Percentiles rank a stretch among this genome's conserved stretches.
Conservation (phyloP, 2,329 filamentous ascomycete genomes). For the Exutisphaerella laricina region DNA sequence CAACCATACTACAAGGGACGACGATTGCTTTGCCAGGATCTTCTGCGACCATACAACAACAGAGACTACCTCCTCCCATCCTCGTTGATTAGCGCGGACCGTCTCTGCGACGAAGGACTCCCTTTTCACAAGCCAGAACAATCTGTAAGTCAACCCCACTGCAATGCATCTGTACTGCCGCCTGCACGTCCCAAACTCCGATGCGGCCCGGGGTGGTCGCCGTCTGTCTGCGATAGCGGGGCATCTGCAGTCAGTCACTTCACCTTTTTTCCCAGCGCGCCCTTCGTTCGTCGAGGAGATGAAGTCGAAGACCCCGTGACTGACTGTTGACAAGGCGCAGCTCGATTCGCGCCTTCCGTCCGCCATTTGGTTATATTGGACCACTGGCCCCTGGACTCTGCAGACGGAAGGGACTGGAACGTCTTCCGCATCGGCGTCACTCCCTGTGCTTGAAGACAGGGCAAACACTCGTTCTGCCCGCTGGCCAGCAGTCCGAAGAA, state of each 20-base stretch:
- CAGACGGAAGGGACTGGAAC: background rate
- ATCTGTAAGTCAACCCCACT: background rate
- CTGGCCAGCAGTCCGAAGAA: too few relatives aligned
- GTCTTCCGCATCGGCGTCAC: background rate
- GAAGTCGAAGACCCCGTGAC: background rate
- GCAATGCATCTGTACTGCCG: background rate
- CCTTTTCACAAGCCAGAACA: background rate
- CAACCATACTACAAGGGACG: background rate
- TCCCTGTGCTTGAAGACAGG: too few relatives aligned
- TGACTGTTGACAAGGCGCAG: background rate
- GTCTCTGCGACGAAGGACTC: too few relatives aligned
- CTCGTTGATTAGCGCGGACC: too few relatives aligned
- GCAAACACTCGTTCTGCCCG: background rate
- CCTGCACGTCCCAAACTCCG: too few relatives aligned
- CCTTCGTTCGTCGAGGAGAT: background rate
- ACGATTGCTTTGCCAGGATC: too few relatives aligned
- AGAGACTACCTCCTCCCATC: too few relatives aligned
- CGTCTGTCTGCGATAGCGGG: too few relatives aligned
- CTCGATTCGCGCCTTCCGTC: slow-evolving; percentile 2
- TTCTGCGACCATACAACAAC: background rate
- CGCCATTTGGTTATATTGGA: slow-evolving; percentile 3
- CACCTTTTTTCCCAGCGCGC: background rate
- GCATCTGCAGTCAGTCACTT: too few relatives aligned
- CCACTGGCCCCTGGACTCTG: slow-evolving; percentile 4
- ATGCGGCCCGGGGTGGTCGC: too few relatives aligned